A percentile compares a stretch with the other conserved stretches of the same genome.
Evolutionary conservation across 805 yeast species (phyloP).

Genomic region (Scheffersomyces amazonensis): DNA sequence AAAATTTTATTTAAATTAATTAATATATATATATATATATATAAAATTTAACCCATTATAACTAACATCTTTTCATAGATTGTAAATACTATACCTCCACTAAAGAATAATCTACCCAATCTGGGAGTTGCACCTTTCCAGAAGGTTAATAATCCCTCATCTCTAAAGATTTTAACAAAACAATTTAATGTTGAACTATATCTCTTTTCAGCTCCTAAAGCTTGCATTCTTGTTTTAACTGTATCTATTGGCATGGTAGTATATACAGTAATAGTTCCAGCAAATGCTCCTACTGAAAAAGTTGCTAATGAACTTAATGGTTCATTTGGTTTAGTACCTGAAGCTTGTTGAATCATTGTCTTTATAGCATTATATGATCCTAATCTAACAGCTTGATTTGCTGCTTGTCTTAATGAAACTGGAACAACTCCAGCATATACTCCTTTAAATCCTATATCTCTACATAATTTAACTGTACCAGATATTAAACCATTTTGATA

Average conservation of each 20-base stretch:
- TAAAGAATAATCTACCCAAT: constrained; percentile 82
- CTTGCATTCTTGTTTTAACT: constrained; percentile 96
- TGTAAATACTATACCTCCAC: constrained; percentile 97
- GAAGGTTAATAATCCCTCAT: constrained; percentile 87
- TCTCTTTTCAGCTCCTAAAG: constrained; percentile 68
- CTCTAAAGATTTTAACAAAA: constrained; percentile 71
- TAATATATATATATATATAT: background rate
- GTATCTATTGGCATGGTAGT: constrained; percentile 95
- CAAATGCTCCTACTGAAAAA: constrained; percentile 84
- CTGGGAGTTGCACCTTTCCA: constrained; percentile 99
- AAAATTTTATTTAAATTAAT: background rate
- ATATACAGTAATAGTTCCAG: constrained; percentile 87
- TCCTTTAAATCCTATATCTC: constrained; percentile 80
- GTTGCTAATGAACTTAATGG: constrained; percentile 80
- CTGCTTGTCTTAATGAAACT: constrained; percentile 92
- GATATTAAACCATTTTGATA: constrained; percentile 63
- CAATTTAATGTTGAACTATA: constrained; percentile 81
- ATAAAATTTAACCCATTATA: constrained; percentile 36
- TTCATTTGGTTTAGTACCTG: constrained; percentile 61
- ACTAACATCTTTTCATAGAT: constrained; percentile 87
- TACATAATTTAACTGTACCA: constrained; percentile 64
- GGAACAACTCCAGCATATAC: constrained; percentile 89
- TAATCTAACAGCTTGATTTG: constrained; percentile 90
- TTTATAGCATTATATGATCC: constrained; percentile 92
- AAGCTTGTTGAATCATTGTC: constrained; percentile 67